These are phyloP conservation scores for Fusarium heterosporum DNA, from an alignment of 2,329 filamentous ascomycete species.

Conservation along the genomic window DNA sequence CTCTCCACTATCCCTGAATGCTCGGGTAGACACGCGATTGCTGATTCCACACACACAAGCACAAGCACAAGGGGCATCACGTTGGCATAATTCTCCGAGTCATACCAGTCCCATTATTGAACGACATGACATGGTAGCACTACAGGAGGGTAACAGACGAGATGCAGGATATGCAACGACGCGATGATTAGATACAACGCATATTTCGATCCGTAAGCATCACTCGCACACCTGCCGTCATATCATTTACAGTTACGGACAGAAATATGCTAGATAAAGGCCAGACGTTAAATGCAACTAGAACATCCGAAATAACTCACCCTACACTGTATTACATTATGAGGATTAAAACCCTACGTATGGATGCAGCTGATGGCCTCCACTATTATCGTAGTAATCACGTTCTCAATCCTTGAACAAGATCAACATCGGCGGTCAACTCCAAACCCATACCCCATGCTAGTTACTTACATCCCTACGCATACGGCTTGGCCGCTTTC, in stretches of 20 bases:
- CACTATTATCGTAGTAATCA: neutral
- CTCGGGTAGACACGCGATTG: slow-evolving; percentile 28
- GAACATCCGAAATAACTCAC: slow-evolving; percentile 1
- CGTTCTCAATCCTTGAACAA: slow-evolving; percentile 3
- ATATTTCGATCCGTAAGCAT: neutral
- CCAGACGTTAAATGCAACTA: too few relatives aligned
- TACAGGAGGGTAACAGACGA: slow-evolving; percentile 11
- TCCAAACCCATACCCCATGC: neutral
- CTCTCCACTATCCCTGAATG: neutral
- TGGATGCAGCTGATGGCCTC: neutral
- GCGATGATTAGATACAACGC: neutral
- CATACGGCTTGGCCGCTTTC: slow-evolving; percentile 21
- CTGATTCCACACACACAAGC: slow-evolving; percentile 13
- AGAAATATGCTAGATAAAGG: neutral
- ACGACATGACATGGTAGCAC: slow-evolving; percentile 30
- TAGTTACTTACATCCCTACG: neutral
- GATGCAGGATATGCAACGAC: slow-evolving; percentile 3
- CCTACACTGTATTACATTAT: neutral
- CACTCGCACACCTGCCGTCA: neutral
- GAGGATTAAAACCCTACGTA: neutral
- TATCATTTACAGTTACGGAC: neutral
- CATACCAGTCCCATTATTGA: slow-evolving; percentile 34
- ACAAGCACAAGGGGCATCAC: slow-evolving; percentile 39
- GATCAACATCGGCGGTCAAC: slow-evolving; percentile 12
- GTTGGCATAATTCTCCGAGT: slow-evolving; percentile 47